A percentile compares a stretch with the other conserved stretches of the same genome.
These are phyloP conservation scores for Cupressus sempervirens DNA, from an alignment of 75 land plant genomes.

Conservation along the genomic window DNA sequence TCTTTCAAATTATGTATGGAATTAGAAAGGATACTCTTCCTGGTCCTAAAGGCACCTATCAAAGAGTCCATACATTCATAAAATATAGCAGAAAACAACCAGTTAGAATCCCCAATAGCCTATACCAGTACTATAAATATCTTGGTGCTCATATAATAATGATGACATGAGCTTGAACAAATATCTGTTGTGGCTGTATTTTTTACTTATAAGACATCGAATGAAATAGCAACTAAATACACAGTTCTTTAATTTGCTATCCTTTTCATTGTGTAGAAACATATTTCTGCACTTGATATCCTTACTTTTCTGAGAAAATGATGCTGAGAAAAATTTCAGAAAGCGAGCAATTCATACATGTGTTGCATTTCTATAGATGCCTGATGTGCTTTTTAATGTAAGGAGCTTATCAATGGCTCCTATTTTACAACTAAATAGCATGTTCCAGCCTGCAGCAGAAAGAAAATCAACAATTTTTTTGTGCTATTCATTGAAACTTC, in stretches of 20 bases:
- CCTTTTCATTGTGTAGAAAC: neutral
- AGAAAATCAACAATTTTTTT: too few relatives aligned
- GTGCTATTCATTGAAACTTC: too few relatives aligned
- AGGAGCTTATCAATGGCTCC: too few relatives aligned
- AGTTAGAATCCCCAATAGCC: neutral
- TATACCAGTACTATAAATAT: neutral
- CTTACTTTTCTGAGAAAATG: too few relatives aligned
- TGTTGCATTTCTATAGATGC: neutral
- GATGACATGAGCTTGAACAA: neutral
- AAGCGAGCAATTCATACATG: neutral
- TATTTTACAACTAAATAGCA: too few relatives aligned
- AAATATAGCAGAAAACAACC: neutral
- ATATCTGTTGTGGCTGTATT: neutral
- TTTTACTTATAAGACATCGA: neutral
- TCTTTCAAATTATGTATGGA: neutral
- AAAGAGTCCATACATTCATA: neutral
- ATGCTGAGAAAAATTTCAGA: too few relatives aligned
- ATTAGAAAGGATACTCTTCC: neutral
- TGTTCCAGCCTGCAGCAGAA: too few relatives aligned
- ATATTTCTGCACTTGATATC: neutral
- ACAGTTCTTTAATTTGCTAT: neutral
- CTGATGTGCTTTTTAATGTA: neutral
- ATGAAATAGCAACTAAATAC: neutral
- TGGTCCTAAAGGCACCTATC: neutral
- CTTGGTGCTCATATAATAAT: neutral